Evolutionary conservation across 768 basidiomycete species (phyloP).

Genomic region (Lactarius evosmus): DNA sequence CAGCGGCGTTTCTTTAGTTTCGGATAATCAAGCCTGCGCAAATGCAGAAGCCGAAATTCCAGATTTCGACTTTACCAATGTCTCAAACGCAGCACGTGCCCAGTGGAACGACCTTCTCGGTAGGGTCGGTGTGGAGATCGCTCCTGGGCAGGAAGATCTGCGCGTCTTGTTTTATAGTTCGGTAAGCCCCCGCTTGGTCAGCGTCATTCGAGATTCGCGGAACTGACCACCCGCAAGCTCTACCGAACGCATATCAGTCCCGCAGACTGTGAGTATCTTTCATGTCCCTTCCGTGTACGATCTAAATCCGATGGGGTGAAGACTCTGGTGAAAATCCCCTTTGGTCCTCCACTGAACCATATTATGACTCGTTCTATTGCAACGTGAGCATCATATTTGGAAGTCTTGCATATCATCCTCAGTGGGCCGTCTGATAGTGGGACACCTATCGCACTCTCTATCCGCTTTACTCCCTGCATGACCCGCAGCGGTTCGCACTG

Average conservation of each 20-base stretch:
- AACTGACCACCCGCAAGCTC: slow-evolving; percentile 35
- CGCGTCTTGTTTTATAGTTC: slow-evolving; percentile 60
- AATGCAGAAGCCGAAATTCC: slow-evolving; percentile 63
- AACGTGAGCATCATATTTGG: slow-evolving; percentile 44
- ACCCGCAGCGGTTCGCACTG: slow-evolving; percentile 53
- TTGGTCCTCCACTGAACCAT: slow-evolving; percentile 63
- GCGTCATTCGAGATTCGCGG: background rate
- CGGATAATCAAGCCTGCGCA: slow-evolving; percentile 54
- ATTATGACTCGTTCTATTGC: slow-evolving; percentile 66
- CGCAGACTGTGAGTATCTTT: slow-evolving; percentile 50
- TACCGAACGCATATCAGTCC: slow-evolving; percentile 63
- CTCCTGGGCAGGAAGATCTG: slow-evolving; percentile 43
- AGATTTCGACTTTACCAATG: slow-evolving; percentile 51
- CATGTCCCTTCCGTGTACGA: background rate
- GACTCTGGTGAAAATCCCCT: slow-evolving; percentile 63
- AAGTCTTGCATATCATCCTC: background rate
- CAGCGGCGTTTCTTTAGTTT: slow-evolving; percentile 65
- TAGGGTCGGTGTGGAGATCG: slow-evolving; percentile 48
- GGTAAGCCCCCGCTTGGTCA: slow-evolving; percentile 32
- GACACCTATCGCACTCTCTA: slow-evolving; percentile 63
- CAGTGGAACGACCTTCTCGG: slow-evolving; percentile 59
- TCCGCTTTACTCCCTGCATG: slow-evolving; percentile 61
- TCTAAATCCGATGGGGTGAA: slow-evolving; percentile 28
- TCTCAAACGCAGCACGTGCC: slow-evolving; percentile 42
- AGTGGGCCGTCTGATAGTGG: slow-evolving; percentile 50